Conservation (phyloP, 2,329 filamentous ascomycete species). For the Chrysosporium queenslandicum region DNA sequence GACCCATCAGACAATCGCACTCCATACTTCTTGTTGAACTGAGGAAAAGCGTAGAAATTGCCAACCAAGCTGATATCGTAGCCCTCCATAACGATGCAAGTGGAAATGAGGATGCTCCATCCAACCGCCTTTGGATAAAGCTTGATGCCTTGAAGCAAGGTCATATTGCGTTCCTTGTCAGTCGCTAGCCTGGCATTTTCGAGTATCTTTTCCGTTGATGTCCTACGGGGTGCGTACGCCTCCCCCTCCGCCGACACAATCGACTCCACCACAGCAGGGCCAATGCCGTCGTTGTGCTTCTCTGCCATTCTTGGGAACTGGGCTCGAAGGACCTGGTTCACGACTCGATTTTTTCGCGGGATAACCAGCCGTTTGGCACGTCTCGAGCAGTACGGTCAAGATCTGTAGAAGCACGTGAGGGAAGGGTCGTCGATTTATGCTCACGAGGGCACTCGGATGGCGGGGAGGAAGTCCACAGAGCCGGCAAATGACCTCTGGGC, state of each 20-base stretch:
- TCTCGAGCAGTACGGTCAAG: neutral
- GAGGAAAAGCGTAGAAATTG: conserved; percentile 56
- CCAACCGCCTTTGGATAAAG: conserved; percentile 78
- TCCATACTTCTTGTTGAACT: conserved; percentile 37
- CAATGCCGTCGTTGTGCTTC: neutral
- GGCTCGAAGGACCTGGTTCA: neutral
- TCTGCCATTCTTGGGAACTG: neutral
- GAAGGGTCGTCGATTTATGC: neutral
- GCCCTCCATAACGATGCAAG: conserved; percentile 83
- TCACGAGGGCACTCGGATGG: neutral
- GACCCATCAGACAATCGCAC: conserved; percentile 24
- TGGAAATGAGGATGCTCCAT: conserved; percentile 81
- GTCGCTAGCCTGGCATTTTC: conserved; percentile 36
- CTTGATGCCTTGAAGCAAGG: conserved; percentile 62
- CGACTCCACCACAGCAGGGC: neutral
- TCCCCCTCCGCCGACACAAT: neutral
- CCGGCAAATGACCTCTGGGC: neutral
- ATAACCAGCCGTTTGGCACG: neutral
- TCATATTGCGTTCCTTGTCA: conserved; percentile 53
- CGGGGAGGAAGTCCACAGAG: neutral
- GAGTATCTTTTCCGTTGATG: conserved; percentile 1
- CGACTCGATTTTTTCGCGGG: neutral
- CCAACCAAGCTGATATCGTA: conserved; percentile 74
- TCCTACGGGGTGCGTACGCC: neutral
- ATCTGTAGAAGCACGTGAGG: neutral